These are phyloP conservation scores for Glycine soja DNA, from an alignment of 306 rosid species.

Conservation along the genomic window DNA sequence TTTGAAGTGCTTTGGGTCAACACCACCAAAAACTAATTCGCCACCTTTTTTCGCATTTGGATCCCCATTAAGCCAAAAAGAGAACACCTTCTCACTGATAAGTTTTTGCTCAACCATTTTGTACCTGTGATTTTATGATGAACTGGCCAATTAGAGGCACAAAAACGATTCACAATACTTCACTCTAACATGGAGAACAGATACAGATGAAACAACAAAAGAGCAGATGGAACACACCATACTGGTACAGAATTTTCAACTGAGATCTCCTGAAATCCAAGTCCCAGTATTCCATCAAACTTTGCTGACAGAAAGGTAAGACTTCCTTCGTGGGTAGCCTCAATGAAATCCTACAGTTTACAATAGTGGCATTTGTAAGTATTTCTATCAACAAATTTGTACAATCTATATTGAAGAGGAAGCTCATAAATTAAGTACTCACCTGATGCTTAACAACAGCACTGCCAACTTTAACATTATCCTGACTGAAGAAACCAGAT, in stretches of 20 bases:
- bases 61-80: conserved; percentile 86
- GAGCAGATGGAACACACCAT: conserved; percentile 61
- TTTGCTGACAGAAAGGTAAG: conserved; percentile 68
- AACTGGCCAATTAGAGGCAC: conserved; percentile 37
- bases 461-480: conserved; percentile 72
- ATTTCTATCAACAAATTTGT: conserved; percentile 22
- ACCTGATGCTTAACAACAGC: conserved; percentile 71
- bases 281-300: conserved; percentile 91
- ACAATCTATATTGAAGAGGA: conserved; percentile 13
- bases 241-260: conserved; percentile 71
- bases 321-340: conserved; percentile 80
- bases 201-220: conserved; percentile 22
- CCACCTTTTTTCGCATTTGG: conserved; percentile 72
- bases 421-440: conserved; percentile 36
- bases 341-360: conserved; percentile 72
- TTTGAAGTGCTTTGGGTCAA: conserved; percentile 72
- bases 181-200: conserved; percentile 40
- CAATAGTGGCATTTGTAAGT: conserved; percentile 13
- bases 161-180: conserved; percentile 10
- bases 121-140: conserved; percentile 63
- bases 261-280: conserved; percentile 88
- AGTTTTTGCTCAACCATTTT: conserved; percentile 72
- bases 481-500: conserved; percentile 88
- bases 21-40: conserved; percentile 82
- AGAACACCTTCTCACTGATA: conserved; percentile 72